These are phyloP conservation scores for Clarireedia paspali DNA, from an alignment of 2,329 filamentous ascomycete species.

Conservation along the genomic window DNA sequence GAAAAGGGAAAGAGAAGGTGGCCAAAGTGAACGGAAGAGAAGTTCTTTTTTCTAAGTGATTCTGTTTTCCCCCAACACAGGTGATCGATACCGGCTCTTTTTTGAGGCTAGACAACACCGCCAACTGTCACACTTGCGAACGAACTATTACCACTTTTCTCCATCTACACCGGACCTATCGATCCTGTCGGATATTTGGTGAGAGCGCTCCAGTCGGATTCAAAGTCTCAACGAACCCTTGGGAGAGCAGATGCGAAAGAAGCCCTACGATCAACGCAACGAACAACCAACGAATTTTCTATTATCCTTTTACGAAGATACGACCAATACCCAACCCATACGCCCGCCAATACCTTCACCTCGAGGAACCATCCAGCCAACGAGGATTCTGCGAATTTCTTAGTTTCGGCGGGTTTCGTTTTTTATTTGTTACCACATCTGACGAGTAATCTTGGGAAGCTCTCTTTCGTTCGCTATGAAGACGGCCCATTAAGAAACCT, in stretches of 20 bases:
- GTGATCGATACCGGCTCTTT: not conserved
- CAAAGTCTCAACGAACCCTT: not conserved
- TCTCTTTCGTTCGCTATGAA: slow-evolving; percentile 7
- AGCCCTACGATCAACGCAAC: not conserved
- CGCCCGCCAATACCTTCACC: too few relatives aligned
- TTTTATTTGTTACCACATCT: not conserved
- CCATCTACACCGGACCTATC: too few relatives aligned
- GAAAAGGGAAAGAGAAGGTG: not conserved
- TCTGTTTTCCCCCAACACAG: not conserved
- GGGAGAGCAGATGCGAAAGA: too few relatives aligned
- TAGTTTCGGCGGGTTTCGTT: not conserved
- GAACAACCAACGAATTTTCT: not conserved
- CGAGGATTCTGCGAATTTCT: not conserved
- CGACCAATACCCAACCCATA: too few relatives aligned
- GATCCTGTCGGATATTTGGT: not conserved
- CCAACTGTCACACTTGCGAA: not conserved
- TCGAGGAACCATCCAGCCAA: too few relatives aligned
- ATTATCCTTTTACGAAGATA: too few relatives aligned
- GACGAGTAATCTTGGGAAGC: not conserved
- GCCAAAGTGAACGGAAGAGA: not conserved
- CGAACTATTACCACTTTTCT: too few relatives aligned
- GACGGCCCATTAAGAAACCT: slow-evolving; percentile 4
- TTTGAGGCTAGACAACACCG: not conserved
- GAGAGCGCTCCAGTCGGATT: not conserved
- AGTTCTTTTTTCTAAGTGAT: too few relatives aligned